Percentiles rank a stretch among this genome's conserved stretches.
Conservation (phyloP, 169 alveolate species). For the Eimeria tenella region DNA sequence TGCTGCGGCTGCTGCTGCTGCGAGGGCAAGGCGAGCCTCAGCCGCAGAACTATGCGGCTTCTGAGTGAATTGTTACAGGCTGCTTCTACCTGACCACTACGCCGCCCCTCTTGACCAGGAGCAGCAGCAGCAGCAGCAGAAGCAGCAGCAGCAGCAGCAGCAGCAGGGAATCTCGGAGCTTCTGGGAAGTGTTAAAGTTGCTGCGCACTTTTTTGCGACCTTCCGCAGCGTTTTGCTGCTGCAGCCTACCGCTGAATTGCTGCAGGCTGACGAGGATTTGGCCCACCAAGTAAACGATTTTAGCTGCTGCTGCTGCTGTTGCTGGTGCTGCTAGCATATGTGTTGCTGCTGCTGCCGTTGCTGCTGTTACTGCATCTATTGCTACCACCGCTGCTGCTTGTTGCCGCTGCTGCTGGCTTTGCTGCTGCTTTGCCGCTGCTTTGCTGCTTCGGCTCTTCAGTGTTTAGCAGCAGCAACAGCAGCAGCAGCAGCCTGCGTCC, state of each 20-base stretch:
- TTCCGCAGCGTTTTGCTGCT: slow-evolving; percentile 6
- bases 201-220: slow-evolving; percentile 29
- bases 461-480: no score
- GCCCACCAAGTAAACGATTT: neutral
- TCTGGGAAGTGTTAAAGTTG: neutral
- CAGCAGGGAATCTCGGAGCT: neutral
- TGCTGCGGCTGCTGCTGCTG: no score
- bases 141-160: neutral
- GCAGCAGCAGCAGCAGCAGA: slow-evolving; percentile 23
- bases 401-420: neutral
- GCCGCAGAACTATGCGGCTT: no score
- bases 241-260: slow-evolving; percentile 20
- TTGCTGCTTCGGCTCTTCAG: neutral
- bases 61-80: neutral
- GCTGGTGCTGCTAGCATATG: neutral
- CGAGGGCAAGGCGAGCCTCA: no score
- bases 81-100: neutral
- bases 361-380: neutral
- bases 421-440: neutral
- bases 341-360: neutral
- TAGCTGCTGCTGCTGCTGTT: no score
- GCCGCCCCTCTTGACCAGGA: neutral
- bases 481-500: no score
- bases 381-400: neutral
- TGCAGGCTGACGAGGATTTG: neutral